Base-by-base conservation (phyloP, 768 basidiomycete species). In the Cystobasidium onofrii region DNA sequence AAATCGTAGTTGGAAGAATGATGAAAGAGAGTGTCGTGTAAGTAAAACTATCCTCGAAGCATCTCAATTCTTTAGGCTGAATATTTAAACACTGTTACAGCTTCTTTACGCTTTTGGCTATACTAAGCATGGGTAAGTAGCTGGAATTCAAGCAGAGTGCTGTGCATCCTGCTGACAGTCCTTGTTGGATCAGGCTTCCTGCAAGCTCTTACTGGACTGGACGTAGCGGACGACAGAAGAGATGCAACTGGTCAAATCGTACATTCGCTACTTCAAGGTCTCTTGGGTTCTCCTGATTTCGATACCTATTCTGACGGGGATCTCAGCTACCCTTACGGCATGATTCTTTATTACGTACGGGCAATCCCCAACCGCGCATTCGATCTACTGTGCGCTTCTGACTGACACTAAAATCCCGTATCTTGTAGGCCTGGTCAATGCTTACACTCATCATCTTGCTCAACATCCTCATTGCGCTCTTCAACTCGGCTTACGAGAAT, bases 381-480 rank as follows among this genome's bases (percentile, higher is more conserved):
- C n/a, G n/a, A n/a, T n/a, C n/a, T n/a, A n/a, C n/a, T n/a, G n/a
- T n/a, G n/a, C n/a, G n/a, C n/a, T n/a, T n/a, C n/a, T n/a, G n/a
- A n/a, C n/a, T n/a, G n/a, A n/a, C n/a, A n/a, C n/a, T n/a, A n/a
- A n/a, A n/a, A n/a, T n/a, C n/a, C n/a, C n/a, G n/a, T n/a, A n/a
- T n/a, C n/a, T n/a, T n/a, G n/a, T n/a, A 71, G 69, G 69, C 27
- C 31, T 83, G 83, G 83, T 81, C 81, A 63, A 80, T 83, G 65
- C 77, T 82, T 31, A 78, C 82, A 1, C 80, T 82, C 52, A 79
- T 84, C 75, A 83, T 84, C 75, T 81, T 84, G n/a, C 80, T 84
- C 76, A 84, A 84, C 76, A 81, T 84, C 70, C 77, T 84, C 41
- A 82, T 84, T 43, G 83, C 83, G 10, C 73, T 84, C 72, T 83